These are phyloP conservation scores for Penicillium rolfsii DNA, from an alignment of 2,329 filamentous ascomycete genomes.

Conservation along the genomic window DNA sequence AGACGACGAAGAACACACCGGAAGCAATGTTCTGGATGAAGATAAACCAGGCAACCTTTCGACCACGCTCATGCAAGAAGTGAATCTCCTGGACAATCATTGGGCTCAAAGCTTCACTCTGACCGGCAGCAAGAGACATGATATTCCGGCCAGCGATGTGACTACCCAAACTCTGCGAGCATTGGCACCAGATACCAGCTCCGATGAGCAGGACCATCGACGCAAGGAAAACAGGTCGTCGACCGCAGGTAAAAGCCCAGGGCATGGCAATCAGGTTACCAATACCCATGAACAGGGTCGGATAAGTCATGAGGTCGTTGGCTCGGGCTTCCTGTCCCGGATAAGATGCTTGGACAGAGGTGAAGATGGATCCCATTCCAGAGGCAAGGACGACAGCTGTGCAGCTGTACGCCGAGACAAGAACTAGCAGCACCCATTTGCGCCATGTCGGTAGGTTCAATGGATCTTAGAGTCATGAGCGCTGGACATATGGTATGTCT, in stretches of 20 bases:
- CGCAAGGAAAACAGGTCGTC: slow-evolving; percentile 21
- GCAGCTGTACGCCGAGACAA: slow-evolving; percentile 19
- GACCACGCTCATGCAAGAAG: slow-evolving; percentile 21
- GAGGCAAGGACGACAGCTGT: slow-evolving; percentile 31
- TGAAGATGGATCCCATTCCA: slow-evolving; percentile 45
- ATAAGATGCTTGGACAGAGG: slow-evolving; percentile 14
- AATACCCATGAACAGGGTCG: slow-evolving; percentile 31
- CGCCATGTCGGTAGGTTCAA: slow-evolving; percentile 16
- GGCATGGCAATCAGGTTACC: slow-evolving; percentile 27
- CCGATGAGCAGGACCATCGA: slow-evolving; percentile 16
- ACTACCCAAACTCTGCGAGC: slow-evolving; percentile 15
- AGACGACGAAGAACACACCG: slow-evolving; percentile 16
- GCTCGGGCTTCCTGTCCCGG: slow-evolving; percentile 26
- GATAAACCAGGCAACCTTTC: slow-evolving; percentile 20
- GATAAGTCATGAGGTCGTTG: slow-evolving; percentile 40
- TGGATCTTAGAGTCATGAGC: slow-evolving; percentile 17
- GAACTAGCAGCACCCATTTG: slow-evolving; percentile 17
- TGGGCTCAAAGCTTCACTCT: slow-evolving; percentile 18
- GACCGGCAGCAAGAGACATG: slow-evolving; percentile 19
- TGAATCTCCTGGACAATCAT: slow-evolving; percentile 20
- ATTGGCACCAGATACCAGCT: slow-evolving; percentile 20
- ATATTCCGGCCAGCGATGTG: slow-evolving; percentile 24
- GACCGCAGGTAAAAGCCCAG: slow-evolving; percentile 17
- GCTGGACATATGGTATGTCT: background rate
- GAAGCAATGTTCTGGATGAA: slow-evolving; percentile 17